phyloP scores from a whole-genome alignment of 2,329 filamentous ascomycete genomes.

The Chrysosphaeria jannelii region DNA sequence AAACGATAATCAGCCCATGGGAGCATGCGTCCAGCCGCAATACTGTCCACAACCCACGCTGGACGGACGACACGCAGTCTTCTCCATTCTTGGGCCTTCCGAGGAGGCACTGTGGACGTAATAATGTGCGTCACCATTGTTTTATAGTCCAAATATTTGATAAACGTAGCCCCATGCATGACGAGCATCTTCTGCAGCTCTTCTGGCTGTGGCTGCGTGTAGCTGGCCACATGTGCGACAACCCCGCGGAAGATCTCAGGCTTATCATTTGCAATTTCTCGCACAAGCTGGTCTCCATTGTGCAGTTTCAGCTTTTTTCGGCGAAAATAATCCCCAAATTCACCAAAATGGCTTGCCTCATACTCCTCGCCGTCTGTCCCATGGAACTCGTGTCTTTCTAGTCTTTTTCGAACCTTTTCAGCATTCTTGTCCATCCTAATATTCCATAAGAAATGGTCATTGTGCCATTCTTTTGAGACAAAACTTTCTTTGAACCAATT shows the following conservation, averaged over 20 bases:
- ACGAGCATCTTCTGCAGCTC: slow-evolving; percentile 73
- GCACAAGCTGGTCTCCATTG: slow-evolving; percentile 64
- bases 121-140: slow-evolving; percentile 91
- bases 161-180: slow-evolving; percentile 72
- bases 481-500: too few species aligned
- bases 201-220: slow-evolving; percentile 77
- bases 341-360: slow-evolving; percentile 56
- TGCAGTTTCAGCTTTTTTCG: slow-evolving; percentile 94
- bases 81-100: slow-evolving; percentile 70
- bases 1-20: slow-evolving; percentile 71
- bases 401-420: slow-evolving; percentile 27
- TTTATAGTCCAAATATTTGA: slow-evolving; percentile 86
- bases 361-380: slow-evolving; percentile 81
- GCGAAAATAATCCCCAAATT: slow-evolving; percentile 73
- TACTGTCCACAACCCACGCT: slow-evolving; percentile 76
- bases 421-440: slow-evolving; percentile 30
- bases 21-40: slow-evolving; percentile 48
- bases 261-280: slow-evolving; percentile 34
- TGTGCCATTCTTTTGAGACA: not conserved
- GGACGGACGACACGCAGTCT: slow-evolving; percentile 83
- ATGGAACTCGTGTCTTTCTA: slow-evolving; percentile 38
- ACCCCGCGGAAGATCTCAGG: slow-evolving; percentile 74
- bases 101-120: slow-evolving; percentile 64
- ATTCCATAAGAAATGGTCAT: slow-evolving; percentile 19
- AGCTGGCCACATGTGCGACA: slow-evolving; percentile 78